phyloP scores from a whole-genome alignment of 2,329 filamentous ascomycete genomes.

The Talaromyces sp. region DNA sequence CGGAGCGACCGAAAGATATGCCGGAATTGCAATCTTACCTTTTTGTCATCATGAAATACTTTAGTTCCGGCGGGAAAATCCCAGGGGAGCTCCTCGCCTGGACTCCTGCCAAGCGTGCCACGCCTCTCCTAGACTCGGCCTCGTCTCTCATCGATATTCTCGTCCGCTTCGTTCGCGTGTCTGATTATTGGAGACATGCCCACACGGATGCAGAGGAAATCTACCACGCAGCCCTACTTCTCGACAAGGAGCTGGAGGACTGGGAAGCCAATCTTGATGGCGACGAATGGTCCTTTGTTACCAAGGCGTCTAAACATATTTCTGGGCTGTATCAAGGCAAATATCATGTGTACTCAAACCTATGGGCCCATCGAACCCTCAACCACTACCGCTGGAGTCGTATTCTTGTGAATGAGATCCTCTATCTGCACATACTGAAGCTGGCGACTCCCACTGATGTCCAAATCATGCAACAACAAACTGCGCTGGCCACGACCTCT shows the following conservation, averaged over 20 bases:
- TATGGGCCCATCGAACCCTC: constrained; percentile 18
- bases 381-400: constrained; percentile 21
- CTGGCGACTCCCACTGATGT: constrained; percentile 1
- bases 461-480: constrained; percentile 14
- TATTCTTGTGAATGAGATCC: constrained; percentile 20
- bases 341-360: constrained; percentile 19
- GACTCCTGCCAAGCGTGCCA: neutral
- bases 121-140: constrained; percentile 17
- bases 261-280: constrained; percentile 15
- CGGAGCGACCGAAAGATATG: neutral
- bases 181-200: neutral
- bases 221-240: constrained; percentile 5
- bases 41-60: constrained; percentile 2
- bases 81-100: neutral
- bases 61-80: neutral
- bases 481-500: constrained; percentile 14
- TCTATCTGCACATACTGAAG: constrained; percentile 12
- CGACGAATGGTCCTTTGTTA: constrained; percentile 13
- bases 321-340: constrained; percentile 17
- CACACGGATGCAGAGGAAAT: neutral
- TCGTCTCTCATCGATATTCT: constrained; percentile 11
- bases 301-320: constrained; percentile 12
- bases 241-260: constrained; percentile 16
- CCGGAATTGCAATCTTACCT: constrained; percentile 1
- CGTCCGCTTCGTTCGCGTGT: constrained; percentile 1